Evolutionary conservation across 148 eudicot species (phyloP).

Genomic region (Rhododendron kiyosumense): DNA sequence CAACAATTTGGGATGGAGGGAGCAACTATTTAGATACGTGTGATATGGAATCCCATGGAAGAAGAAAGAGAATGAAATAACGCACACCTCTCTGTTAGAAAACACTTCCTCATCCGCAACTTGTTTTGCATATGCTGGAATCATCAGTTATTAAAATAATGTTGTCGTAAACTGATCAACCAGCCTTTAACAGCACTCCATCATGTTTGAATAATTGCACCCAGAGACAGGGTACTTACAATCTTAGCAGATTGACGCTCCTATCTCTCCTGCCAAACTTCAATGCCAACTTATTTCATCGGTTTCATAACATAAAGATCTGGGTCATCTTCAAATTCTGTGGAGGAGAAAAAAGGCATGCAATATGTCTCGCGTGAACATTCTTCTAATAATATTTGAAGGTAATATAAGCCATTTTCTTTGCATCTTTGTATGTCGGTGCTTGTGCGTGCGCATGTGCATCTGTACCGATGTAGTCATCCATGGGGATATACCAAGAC

Average conservation of each 20-base stretch:
- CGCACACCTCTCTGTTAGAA: too few relatives aligned
- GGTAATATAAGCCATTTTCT: neutral
- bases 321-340: constrained; percentile 94
- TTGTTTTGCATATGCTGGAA: constrained; percentile 74
- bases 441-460: neutral
- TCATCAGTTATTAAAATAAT: constrained; percentile 84
- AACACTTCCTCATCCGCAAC: constrained; percentile 69
- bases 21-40: too few relatives aligned
- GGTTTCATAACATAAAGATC: constrained; percentile 84
- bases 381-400: neutral
- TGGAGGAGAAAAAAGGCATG: neutral
- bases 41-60: too few relatives aligned
- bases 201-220: neutral
- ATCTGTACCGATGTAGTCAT: neutral
- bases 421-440: neutral
- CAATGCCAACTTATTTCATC: constrained; percentile 75
- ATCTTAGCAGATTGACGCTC: neutral
- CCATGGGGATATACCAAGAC: neutral
- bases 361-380: neutral
- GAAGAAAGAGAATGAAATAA: too few relatives aligned
- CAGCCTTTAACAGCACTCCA: constrained; percentile 75
- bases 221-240: neutral
- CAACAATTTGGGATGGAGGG: neutral
- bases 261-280: constrained; percentile 77
- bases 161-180: constrained; percentile 87